These are phyloP conservation scores for Vachellia collinsii DNA, from an alignment of 306 rosid species.

Conservation along the genomic window DNA sequence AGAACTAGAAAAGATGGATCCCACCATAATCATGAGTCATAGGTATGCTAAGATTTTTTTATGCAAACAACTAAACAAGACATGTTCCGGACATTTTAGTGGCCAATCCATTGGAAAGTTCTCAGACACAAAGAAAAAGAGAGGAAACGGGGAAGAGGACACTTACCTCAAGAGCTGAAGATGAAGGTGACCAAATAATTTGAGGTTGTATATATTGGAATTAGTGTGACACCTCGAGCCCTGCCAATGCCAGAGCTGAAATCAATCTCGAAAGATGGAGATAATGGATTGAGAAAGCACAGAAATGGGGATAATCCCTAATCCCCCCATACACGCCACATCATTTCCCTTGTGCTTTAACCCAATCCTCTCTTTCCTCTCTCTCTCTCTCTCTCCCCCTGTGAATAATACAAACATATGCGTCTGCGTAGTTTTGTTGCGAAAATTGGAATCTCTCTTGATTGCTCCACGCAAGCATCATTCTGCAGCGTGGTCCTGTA, in stretches of 20 bases:
- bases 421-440: not conserved
- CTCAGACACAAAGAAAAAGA: constrained; percentile 43
- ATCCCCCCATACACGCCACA: constrained; percentile 49
- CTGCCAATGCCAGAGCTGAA: constrained; percentile 45
- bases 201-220: not conserved
- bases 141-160: not conserved
- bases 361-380: not conserved
- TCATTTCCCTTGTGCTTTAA: constrained; percentile 56
- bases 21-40: constrained; percentile 51
- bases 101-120: constrained; percentile 48
- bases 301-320: not conserved
- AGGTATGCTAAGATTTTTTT: constrained; percentile 50
- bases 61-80: constrained; percentile 60
- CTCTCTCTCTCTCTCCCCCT: not conserved
- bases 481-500: constrained; percentile 50
- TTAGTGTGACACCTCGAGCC: constrained; percentile 62
- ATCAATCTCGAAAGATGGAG: constrained; percentile 63
- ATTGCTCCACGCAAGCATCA: constrained; percentile 70
- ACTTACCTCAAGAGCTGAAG: constrained; percentile 14
- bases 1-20: constrained; percentile 47
- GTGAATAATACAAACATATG: constrained; percentile 21
- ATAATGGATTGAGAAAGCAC: constrained; percentile 33
- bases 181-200: constrained; percentile 41
- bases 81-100: constrained; percentile 52
- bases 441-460: constrained; percentile 55